Evolutionary conservation across 345 rosid genomes (phyloP).

Genomic region (Arabis hirsuta): DNA sequence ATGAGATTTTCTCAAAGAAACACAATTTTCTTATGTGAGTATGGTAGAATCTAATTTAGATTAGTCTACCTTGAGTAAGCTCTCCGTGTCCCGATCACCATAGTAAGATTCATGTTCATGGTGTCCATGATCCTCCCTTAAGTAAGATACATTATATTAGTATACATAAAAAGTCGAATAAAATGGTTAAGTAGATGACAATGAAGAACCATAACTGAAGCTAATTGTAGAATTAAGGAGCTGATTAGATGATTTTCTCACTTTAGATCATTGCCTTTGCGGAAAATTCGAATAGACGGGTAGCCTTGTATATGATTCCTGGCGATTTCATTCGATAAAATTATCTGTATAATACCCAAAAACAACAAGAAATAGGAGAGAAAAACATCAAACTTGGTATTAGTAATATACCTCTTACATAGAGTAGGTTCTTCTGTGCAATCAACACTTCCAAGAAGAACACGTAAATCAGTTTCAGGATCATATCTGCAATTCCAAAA

Average conservation of each 20-base stretch:
- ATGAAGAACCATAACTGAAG: constrained; percentile 2
- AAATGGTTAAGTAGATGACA: neutral
- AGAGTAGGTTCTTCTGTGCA: constrained; percentile 73
- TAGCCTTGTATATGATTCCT: constrained; percentile 95
- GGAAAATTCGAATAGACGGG: constrained; percentile 96
- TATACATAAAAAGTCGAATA: neutral
- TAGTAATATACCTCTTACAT: constrained; percentile 67
- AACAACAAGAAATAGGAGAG: constrained; percentile 24
- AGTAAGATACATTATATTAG: neutral
- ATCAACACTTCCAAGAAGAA: constrained; percentile 82
- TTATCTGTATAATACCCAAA: neutral
- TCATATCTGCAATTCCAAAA: constrained; percentile 63
- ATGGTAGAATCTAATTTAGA: neutral
- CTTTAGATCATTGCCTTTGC: constrained; percentile 82
- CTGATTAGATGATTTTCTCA: constrained; percentile 30
- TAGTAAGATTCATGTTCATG: constrained; percentile 95
- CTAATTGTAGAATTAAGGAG: neutral
- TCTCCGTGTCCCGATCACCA: constrained; percentile 95
- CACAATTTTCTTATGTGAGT: neutral
- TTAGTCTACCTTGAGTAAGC: constrained; percentile 70
- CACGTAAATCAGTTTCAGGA: constrained; percentile 79
- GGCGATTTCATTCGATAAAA: constrained; percentile 27
- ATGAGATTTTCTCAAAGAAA: neutral
- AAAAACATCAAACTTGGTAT: constrained; percentile 20
- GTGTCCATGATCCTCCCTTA: constrained; percentile 86